Evolutionary conservation across 371 early-diverging fungal species (phyloP), one percentile per base, ranked within the genome.

Genomic region (Cokeromyces recurvatus): DNA sequence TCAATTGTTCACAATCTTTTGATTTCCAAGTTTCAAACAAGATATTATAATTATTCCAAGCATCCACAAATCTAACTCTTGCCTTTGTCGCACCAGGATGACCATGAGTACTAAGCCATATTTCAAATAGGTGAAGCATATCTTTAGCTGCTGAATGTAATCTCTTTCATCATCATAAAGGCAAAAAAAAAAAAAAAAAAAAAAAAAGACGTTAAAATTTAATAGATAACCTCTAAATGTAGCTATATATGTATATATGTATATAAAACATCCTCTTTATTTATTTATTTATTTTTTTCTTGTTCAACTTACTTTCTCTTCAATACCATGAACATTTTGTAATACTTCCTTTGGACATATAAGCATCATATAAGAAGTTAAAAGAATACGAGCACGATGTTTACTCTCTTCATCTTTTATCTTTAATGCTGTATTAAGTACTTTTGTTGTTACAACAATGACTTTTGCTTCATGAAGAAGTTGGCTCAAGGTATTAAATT

Each of bases 21-120:
- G 68, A 53, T 59, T 91, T 91, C 89, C 88, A 89, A 9, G 66
- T 58, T 48, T 87, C 79, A 57, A 89, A 89, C 19, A 75, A 55
- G 12, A 59, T 51, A 54, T 78, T 79, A 59, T 77, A 91, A 4
- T 55, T 57, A 25, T 64, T 60, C 79, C 80, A 89, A 4, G 68
- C 61, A 37, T 66, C 51, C 10, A 67, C 71, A 48, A 74, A 53
- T 1, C 57, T 56, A 31, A 76, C 43, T 38, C 87, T 43, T 0
- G 57, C 46, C 8, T 55, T 24, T 9, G 60, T 55, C 11, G 48
- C 44, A n/a, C 57, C 59, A 16, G 55, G 58, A 7, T 46, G 48
- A 6, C 59, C 65, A 17, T 62, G 54, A 2, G 67, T 51, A 7
- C 63, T 57, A 14, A 81, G 27, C 79, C 82, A 82, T 7, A 42